Base-by-base conservation (phyloP, 768 basidiomycete genomes). In the Rhodocollybia butyracea region DNA sequence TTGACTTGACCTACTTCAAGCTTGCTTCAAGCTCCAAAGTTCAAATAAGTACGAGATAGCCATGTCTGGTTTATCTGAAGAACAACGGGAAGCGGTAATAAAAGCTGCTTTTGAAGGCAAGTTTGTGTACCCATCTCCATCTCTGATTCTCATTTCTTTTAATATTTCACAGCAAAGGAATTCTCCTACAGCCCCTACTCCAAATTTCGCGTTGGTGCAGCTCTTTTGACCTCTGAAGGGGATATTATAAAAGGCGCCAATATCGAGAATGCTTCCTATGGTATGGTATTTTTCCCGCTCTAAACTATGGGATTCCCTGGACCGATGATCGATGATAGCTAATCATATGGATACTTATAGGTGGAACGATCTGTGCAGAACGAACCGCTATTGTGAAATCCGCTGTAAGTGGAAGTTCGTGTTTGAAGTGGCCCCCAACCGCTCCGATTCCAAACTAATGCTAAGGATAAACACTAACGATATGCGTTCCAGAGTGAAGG, bases 351-450 rank as follows among this genome's bases (percentile, higher is more conserved):
- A 10, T 38, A 31, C n/a, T 34, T 57, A 36, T 12, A 96, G 94
- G 94, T 4, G 92, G 82, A 1, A 82, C 89, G 0, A 95, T 98
- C 57, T 98, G 96, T 61, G 96, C 96, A 0, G 96, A 99, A 67
- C 77, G 95, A 29, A 98, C 96, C 0, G 95, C 95, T 0, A 76
- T 99, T 52, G 88, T 94, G n/a, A 97, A 97, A 69, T 95, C 93
- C 26, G 85, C 89, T 21, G 94, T 95, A 59, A 69, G 91, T 77
- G n/a, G n/a, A n/a, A n/a, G n/a, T n/a, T n/a, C n/a, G n/a, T n/a
- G n/a, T n/a, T n/a, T n/a, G n/a, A n/a, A n/a, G n/a, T n/a, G n/a
- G n/a, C n/a, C n/a, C n/a, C n/a, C n/a, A n/a, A n/a, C n/a, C n/a
- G n/a, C n/a, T n/a, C n/a, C n/a, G n/a, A n/a, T n/a, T n/a, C n/a